These are phyloP conservation scores for Madurella mycetomatis DNA, from an alignment of 2,329 filamentous ascomycete genomes.

Conservation along the genomic window DNA sequence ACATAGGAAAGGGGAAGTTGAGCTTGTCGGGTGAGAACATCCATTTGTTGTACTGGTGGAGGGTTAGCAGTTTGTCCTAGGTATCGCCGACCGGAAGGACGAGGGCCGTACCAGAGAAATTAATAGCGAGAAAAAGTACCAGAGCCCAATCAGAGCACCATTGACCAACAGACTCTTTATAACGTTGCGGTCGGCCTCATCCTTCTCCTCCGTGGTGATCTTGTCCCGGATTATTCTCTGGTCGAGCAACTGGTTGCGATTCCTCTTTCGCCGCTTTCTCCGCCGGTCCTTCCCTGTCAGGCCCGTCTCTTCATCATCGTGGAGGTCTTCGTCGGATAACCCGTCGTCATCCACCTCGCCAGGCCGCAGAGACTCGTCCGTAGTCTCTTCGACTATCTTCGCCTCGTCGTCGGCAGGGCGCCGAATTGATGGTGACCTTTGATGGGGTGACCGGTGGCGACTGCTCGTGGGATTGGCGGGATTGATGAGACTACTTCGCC, in stretches of 20 bases:
- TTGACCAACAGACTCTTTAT: slow-evolving; percentile 68
- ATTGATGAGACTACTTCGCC: slow-evolving; percentile 51
- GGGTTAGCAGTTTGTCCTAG: slow-evolving; percentile 26
- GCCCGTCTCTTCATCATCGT: slow-evolving; percentile 87
- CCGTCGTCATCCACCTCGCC: slow-evolving; percentile 40
- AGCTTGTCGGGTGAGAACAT: slow-evolving; percentile 87
- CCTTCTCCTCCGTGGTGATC: slow-evolving; percentile 67
- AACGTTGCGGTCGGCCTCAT: slow-evolving; percentile 70
- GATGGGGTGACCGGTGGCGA: slow-evolving; percentile 25
- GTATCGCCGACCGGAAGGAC: background rate
- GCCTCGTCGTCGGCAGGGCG: slow-evolving; percentile 36
- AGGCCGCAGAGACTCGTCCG: slow-evolving; percentile 17
- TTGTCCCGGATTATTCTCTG: slow-evolving; percentile 61
- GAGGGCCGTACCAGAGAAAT: slow-evolving; percentile 73
- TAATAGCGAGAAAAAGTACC: slow-evolving; percentile 87
- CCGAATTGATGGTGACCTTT: slow-evolving; percentile 28
- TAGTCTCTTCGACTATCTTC: slow-evolving; percentile 45
- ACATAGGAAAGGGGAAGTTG: slow-evolving; percentile 90
- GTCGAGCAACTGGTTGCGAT: slow-evolving; percentile 64
- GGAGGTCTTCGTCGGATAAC: slow-evolving; percentile 66
- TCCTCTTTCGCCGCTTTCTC: slow-evolving; percentile 62
- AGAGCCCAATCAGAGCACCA: slow-evolving; percentile 73
- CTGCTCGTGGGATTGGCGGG: slow-evolving; percentile 29
- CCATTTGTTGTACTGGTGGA: slow-evolving; percentile 96
- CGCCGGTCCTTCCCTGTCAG: slow-evolving; percentile 69